Evolutionary conservation across 495 filamentous ascomycete genomes (phyloP), one percentile per base, ranked within the genome.

Genomic region (Xylaria telfairii): DNA sequence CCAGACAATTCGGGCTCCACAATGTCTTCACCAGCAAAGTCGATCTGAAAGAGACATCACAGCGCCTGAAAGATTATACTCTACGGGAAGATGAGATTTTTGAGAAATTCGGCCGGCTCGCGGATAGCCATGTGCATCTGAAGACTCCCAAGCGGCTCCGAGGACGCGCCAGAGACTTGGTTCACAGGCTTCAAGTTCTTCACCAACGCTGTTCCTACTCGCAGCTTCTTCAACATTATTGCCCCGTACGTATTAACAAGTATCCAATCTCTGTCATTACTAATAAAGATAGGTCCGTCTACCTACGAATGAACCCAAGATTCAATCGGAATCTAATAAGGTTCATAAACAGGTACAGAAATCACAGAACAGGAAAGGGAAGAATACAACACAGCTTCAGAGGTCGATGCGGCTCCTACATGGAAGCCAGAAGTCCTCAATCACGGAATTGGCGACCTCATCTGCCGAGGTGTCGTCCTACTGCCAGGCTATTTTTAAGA

Each of bases 1-100:
- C 96, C 39, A 86, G 91, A 24, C 94, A 98, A 77, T 98, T 97
- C 76, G 89, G 89, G 4, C 82, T 99, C 15, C 92, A 95, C 73
- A 99, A 97, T 81, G 93, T 91, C n/a, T 98, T 98, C 74, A 92
- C 92, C 0, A 89, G 88, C 1, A 77, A 82, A 13, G 83, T 91
- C 17, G 86, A 95, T 74, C 77, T 75, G 19, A 87, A 80, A 37
- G 88, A 94, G 70, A 93, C 89, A 0, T 81, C 85, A 0, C 90
- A 93, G 61, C 84, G 86, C 39, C 89, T 94, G 73, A 95, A 93
- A 72, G 92, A 96, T 76, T 95, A 95, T 73, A 92, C 91, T 2
- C 78, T 92, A 7, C 87, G 95, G 32, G 96, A 98, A 75, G 85
- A 92, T 34, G 95, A 98, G 72, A 97, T 98, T 56, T 72, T 81